phyloP scores from a whole-genome alignment of 805 yeast genomes.

The Kuraishia hungarica region DNA sequence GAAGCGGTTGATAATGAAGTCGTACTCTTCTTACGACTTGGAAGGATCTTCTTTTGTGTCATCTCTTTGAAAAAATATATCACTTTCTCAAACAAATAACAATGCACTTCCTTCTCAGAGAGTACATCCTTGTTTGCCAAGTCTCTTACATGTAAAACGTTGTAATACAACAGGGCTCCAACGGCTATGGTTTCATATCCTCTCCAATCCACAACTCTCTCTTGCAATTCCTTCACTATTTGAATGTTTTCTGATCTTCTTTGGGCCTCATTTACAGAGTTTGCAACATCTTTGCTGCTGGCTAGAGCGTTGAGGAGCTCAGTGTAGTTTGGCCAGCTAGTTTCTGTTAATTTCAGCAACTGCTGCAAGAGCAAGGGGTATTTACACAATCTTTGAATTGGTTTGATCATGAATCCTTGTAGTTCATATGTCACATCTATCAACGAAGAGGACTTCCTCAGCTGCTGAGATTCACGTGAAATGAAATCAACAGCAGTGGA shows the following conservation, averaged over 20 bases:
- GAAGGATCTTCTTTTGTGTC: constrained; percentile 32
- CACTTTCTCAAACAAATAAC: constrained; percentile 73
- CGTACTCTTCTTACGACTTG: constrained; percentile 41
- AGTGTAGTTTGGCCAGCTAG: constrained; percentile 40
- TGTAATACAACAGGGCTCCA: constrained; percentile 78
- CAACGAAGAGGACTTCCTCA: constrained; percentile 44
- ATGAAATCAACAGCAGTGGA: constrained; percentile 80
- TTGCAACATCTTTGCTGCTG: constrained; percentile 77
- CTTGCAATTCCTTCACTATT: constrained; percentile 56
- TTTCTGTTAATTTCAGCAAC: constrained; percentile 56
- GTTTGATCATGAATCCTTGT: constrained; percentile 84
- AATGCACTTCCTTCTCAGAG: constrained; percentile 79
- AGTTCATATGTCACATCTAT: constrained; percentile 84
- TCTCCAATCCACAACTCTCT: constrained; percentile 84
- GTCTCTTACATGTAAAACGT: constrained; percentile 61
- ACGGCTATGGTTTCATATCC: constrained; percentile 73
- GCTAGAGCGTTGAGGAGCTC: constrained; percentile 67
- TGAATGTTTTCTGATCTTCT: constrained; percentile 82
- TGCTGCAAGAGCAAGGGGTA: constrained; percentile 81
- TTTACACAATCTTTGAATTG: constrained; percentile 93
- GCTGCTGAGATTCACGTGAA: constrained; percentile 47
- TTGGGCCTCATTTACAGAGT: constrained; percentile 87
- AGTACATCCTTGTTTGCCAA: constrained; percentile 40
- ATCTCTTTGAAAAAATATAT: constrained; percentile 50
- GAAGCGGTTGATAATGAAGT: constrained; percentile 29